Conservation (phyloP, 805 yeast genomes). For the Lipomyces sp. region DNA sequence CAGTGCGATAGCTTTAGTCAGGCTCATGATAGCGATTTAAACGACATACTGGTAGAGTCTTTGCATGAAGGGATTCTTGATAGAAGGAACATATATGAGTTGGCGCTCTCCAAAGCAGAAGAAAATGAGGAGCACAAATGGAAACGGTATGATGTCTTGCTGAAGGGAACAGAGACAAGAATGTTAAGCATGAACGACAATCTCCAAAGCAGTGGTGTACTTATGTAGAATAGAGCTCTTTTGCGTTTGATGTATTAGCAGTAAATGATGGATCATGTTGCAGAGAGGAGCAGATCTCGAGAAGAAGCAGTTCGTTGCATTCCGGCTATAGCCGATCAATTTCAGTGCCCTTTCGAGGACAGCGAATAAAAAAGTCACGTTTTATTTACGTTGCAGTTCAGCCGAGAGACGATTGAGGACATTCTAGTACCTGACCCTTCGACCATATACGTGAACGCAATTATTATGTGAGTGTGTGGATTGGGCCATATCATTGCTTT, state of each 20-base stretch:
- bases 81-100: constrained; percentile 6
- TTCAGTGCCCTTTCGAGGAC: too few relatives aligned
- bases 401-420: too few relatives aligned
- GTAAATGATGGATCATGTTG: background rate
- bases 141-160: constrained; percentile 7
- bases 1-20: background rate
- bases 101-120: background rate
- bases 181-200: constrained; percentile 7
- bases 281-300: background rate
- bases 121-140: constrained; percentile 3
- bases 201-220: background rate
- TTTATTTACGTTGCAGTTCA: too few relatives aligned
- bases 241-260: background rate
- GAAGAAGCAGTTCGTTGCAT: too few relatives aligned
- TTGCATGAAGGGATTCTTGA: background rate
- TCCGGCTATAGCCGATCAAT: too few relatives aligned
- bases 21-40: background rate
- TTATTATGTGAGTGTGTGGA: too few relatives aligned
- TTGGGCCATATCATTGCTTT: too few relatives aligned
- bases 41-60: background rate
- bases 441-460: too few relatives aligned
- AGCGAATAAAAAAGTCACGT: too few relatives aligned
- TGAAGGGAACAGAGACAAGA: constrained; percentile 18
- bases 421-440: too few relatives aligned
- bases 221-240: background rate